Evolutionary conservation across 1,284 basidiomycete genomes (phyloP).

Genomic region (Jaminaea rosea): DNA sequence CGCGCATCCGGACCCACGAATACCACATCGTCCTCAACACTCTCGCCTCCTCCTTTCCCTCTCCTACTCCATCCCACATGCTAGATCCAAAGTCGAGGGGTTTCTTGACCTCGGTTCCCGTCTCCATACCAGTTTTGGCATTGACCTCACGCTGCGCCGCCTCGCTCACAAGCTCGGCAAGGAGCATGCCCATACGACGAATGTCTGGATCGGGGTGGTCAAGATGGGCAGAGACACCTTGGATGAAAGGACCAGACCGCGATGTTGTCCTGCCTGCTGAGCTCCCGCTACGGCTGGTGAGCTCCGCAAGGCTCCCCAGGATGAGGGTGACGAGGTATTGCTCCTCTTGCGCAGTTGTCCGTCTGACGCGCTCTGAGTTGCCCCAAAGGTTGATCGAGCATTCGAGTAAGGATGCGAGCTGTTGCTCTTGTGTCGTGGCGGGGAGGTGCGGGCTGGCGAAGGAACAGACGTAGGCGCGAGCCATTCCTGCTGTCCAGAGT

Average conservation of each 20-base stretch:
- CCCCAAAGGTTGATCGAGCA: neutral
- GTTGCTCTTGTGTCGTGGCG: neutral
- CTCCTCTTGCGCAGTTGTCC: neutral
- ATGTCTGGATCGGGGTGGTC: conserved; percentile 56
- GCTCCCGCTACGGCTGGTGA: neutral
- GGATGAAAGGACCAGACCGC: conserved; percentile 54
- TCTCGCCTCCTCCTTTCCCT: conserved; percentile 51
- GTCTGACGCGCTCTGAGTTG: neutral
- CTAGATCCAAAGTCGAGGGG: conserved; percentile 63
- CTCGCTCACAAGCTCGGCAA: conserved; percentile 57
- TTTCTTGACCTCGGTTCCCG: too few relatives aligned
- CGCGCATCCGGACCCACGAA: too few relatives aligned
- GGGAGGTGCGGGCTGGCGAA: neutral
- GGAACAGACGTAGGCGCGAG: neutral
- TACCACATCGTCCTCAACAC: conserved; percentile 26
- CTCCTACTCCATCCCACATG: conserved; percentile 69
- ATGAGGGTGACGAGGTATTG: neutral
- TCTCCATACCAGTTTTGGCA: too few relatives aligned
- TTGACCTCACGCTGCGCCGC: neutral
- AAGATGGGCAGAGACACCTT: conserved; percentile 64
- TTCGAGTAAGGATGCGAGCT: too few relatives aligned
- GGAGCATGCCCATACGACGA: conserved; percentile 84
- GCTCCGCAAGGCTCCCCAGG: neutral
- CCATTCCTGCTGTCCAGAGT: neutral
- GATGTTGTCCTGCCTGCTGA: neutral